Evolutionary conservation across 139 green algal genomes (phyloP).

Genomic region (Micractinium sp.): DNA sequence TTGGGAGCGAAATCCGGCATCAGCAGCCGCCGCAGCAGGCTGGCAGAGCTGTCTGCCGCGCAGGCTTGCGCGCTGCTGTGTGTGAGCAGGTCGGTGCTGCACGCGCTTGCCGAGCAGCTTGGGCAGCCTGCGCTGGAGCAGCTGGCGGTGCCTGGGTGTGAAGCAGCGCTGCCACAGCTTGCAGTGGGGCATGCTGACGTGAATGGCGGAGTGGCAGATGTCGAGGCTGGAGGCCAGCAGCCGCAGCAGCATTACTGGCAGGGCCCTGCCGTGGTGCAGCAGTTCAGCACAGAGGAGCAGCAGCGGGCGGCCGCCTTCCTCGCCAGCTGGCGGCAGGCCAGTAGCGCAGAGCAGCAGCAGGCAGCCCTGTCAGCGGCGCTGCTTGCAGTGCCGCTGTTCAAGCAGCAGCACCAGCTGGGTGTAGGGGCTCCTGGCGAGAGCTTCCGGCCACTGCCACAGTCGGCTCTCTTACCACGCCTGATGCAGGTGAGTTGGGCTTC

Average conservation of each 20-base stretch:
- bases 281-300: slow-evolving; percentile 22
- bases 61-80: slow-evolving; percentile 41
- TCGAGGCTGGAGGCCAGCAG: not conserved
- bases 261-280: not conserved
- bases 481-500: not conserved
- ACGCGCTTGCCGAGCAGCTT: slow-evolving; percentile 32
- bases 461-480: slow-evolving; percentile 6
- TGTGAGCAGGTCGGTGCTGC: slow-evolving; percentile 29
- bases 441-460: slow-evolving; percentile 10
- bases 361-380: not conserved
- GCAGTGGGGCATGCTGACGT: not conserved
- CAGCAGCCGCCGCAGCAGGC: not conserved
- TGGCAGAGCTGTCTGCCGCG: slow-evolving; percentile 20
- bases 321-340: not conserved
- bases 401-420: not conserved
- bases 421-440: not conserved
- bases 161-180: slow-evolving; percentile 9
- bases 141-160: not conserved
- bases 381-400: slow-evolving; percentile 1
- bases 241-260: slow-evolving; percentile 16
- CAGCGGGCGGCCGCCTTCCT: slow-evolving; percentile 7
- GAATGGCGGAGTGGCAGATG: not conserved
- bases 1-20: not conserved
- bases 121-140: slow-evolving; percentile 9
- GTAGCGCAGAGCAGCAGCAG: not conserved